Base-by-base conservation (phyloP, 1,284 basidiomycete species). In the Cryptococcus maquisensis region DNA sequence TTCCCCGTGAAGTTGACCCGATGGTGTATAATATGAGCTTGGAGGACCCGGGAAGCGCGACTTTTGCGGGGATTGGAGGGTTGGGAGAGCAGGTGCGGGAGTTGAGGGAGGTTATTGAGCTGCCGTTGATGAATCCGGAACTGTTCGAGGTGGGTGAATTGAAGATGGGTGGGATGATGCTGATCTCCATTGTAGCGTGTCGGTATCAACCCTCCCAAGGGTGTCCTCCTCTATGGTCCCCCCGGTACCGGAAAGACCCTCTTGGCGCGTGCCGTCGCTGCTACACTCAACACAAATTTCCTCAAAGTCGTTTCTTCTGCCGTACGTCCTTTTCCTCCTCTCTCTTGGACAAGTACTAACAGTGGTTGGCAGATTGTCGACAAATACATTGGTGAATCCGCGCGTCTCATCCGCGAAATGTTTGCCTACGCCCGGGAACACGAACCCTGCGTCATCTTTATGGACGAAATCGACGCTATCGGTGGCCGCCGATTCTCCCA, bases 21-120 rank as follows among this genome's bases (percentile, higher is more conserved):
- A 80, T 96, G 69, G 95, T 99, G 5, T 98, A 98, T 81, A 98
- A 97, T 79, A 99, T 99, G 96, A 95, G 90, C 62, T 81, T 97
- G 68, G 96, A 99, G 77, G 95, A 98, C 70, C 93, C 96, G 2
- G 93, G 91, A 79, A 88, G 87, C 51, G 93, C 91, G 18, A 85
- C 90, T 16, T 98, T 98, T 75, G 95, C 95, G 0, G 95, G 94
- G 60, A 98, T 99, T 59, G 96, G 96, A 72, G 96, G 96, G 39
- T 78, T 99, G 50, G 84, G 87, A 49, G 96, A 98, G 65, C 96
- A 98, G 80, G 94, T 98, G 54, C 84, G 96, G 59, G 96, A 98
- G 73, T 77, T 98, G 67, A 85, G 95, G 64, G 96, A 98, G 81
- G 89, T 98, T 49, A 98, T 98, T 61, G 95, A 98, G 75, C 82